Evolutionary conservation across 192 early-diverging fungal genomes (phyloP).

Genomic region (Mortierella alpina): DNA sequence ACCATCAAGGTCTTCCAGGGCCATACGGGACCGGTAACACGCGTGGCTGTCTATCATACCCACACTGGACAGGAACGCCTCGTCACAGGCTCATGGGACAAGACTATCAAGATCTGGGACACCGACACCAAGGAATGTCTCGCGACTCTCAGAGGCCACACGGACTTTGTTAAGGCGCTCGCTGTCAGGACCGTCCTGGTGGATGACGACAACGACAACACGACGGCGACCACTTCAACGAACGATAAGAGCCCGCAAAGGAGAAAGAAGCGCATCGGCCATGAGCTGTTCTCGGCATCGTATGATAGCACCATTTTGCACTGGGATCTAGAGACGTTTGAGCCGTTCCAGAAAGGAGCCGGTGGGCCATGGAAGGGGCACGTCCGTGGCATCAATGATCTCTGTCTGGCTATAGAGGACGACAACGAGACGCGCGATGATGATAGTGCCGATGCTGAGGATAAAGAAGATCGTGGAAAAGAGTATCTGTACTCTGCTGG

Average conservation of each 20-base stretch:
- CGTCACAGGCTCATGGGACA: conserved; percentile 96
- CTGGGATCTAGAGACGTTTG: conserved; percentile 75
- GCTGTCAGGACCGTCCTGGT: conserved; percentile 43
- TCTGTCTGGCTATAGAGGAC: conserved; percentile 44
- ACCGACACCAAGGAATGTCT: conserved; percentile 75
- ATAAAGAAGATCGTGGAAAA: conserved; percentile 59
- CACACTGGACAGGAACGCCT: conserved; percentile 67
- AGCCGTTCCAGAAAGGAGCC: conserved; percentile 40
- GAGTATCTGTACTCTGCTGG: conserved; percentile 68
- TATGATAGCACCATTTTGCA: conserved; percentile 84
- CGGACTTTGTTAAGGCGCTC: conserved; percentile 93
- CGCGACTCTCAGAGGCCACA: conserved; percentile 76
- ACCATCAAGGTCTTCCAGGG: conserved; percentile 65
- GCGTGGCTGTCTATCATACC: conserved; percentile 62
- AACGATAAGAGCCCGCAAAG: not conserved
- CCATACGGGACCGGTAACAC: conserved; percentile 80
- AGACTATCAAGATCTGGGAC: conserved; percentile 87
- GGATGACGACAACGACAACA: not conserved
- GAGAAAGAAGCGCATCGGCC: conserved; percentile 36
- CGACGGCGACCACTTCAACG: too few species aligned
- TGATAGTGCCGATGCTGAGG: not conserved
- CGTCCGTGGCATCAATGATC: conserved; percentile 44
- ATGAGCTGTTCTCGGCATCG: conserved; percentile 76
- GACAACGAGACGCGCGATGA: conserved; percentile 24
- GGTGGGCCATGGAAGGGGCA: conserved; percentile 49